Evolutionary conservation across 1,284 basidiomycete species (phyloP), one percentile per base, ranked within the genome.

Genomic region (Mycosarcoma maydis): DNA sequence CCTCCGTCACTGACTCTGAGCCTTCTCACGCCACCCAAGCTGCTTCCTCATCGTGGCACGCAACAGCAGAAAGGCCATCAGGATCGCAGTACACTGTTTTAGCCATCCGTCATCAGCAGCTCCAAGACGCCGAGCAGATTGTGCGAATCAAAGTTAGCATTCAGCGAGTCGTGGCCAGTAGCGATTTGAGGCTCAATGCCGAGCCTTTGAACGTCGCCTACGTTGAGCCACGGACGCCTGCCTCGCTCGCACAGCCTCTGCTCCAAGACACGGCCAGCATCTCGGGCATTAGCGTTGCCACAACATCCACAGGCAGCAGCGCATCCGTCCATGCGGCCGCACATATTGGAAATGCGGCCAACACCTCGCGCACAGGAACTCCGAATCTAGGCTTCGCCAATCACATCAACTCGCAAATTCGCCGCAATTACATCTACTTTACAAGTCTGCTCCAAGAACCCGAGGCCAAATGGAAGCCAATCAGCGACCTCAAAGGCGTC

Each of bases 391-490:
- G 64, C 3, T 58, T 59, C 20, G 57, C 57, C 14, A 40, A 56
- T 9, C 55, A 61, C 43, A 90, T 97, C 37, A 82, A 91, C 10
- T 88, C 91, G 14, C 86, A 94, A 58, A 90, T 98, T 26, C 88
- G 90, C 76, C 87, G 95, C 60, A 96, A 92, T 82, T 99, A 99
- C 81, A 97, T 98, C 59, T 82, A 98, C 83, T 98, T 99, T 81
- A 95, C 94, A 1, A 96, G 94, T 0, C 85, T 99, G 19, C 84
- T 98, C 36, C 96, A 98, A 83, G 96, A 98, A 79, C 96, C 96
- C 0, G 94, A 98, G 81, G 93, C 93, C 2, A 99, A 99, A 82
- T 99, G 96, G 96, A 90, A 88, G 80, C 82, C 44, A 77, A 89
- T 92, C 23, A 89, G 90, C 37, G 95, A 98, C 76, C 87, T 88